Conservation (phyloP, 2,329 filamentous ascomycete genomes). For the Trichoderma asperellum region DNA sequence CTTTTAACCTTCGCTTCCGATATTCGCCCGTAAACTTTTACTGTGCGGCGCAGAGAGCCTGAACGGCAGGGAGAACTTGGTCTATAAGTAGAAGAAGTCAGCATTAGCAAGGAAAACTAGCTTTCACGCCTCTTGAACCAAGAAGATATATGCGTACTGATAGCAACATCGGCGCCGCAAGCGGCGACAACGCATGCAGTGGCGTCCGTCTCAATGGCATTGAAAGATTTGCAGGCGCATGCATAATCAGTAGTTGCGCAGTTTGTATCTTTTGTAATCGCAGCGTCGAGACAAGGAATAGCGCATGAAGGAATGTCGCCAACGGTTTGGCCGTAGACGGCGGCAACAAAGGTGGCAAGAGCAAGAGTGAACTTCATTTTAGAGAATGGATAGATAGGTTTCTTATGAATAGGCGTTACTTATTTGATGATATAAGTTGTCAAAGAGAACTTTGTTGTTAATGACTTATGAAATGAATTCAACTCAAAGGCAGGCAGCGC, state of each 20-base stretch:
- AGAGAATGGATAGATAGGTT: conserved; percentile 14
- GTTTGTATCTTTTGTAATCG: conserved; percentile 34
- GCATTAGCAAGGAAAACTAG: background rate
- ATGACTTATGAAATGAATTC: background rate
- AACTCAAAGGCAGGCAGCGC: background rate
- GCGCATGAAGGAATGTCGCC: conserved; percentile 46
- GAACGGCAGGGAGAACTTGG: background rate
- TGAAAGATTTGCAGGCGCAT: background rate
- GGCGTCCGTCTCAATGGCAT: background rate
- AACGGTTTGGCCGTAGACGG: conserved; percentile 42
- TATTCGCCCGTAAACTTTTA: background rate
- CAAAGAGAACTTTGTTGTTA: background rate
- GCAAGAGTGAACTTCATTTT: conserved; percentile 47
- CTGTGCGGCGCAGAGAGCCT: conserved; percentile 12
- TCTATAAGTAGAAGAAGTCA: background rate
- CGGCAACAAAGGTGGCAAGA: conserved; percentile 40
- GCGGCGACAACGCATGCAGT: background rate
- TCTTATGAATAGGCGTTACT: background rate
- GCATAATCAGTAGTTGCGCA: background rate
- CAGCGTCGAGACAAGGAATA: conserved; percentile 40
- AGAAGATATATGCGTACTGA: background rate
- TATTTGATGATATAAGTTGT: background rate
- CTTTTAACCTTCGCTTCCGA: background rate
- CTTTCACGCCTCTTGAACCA: background rate
- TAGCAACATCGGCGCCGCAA: background rate